A percentile compares a stretch with the other conserved stretches of the same genome.
Conservation (phyloP, 2,329 filamentous ascomycete genomes). For the Simplicillium sp. region DNA sequence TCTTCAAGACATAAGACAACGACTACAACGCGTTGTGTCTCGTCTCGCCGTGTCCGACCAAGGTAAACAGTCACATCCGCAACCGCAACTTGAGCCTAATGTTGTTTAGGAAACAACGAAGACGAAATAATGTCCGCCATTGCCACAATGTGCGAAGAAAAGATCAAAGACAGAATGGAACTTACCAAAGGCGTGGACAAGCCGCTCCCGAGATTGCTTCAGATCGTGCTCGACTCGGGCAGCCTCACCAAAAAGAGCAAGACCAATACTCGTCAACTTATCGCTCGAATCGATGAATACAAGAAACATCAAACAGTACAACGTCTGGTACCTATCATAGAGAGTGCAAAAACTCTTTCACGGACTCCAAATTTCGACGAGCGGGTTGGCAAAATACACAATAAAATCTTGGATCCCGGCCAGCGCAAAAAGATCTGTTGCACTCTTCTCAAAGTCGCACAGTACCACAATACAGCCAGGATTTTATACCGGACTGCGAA, state of each 20-base stretch:
- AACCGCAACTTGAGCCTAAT: no score
- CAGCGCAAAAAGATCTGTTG: conserved; percentile 14
- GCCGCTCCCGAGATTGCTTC: neutral
- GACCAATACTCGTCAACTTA: no score
- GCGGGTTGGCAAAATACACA: conserved; percentile 9
- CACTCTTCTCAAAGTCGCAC: conserved; percentile 23
- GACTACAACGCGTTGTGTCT: neutral
- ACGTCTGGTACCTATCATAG: neutral
- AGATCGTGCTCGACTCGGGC: neutral
- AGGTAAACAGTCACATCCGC: neutral
- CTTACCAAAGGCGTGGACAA: neutral
- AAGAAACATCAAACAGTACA: neutral
- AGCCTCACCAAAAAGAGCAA: neutral
- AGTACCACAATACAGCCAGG: conserved; percentile 22
- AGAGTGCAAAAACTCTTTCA: neutral
- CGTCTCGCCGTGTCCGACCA: neutral
- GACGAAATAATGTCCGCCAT: no score
- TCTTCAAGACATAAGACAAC: neutral
- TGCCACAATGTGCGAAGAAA: neutral
- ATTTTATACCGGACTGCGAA: conserved; percentile 21
- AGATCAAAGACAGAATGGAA: neutral
- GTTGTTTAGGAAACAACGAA: no score
- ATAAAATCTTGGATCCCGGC: conserved; percentile 8
- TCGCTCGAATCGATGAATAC: neutral
- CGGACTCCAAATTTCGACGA: neutral